A percentile compares a stretch with the other conserved stretches of the same genome.
These are phyloP conservation scores for Colletotrichum tropicale DNA, from an alignment of 2,329 filamentous ascomycete species.

Conservation along the genomic window DNA sequence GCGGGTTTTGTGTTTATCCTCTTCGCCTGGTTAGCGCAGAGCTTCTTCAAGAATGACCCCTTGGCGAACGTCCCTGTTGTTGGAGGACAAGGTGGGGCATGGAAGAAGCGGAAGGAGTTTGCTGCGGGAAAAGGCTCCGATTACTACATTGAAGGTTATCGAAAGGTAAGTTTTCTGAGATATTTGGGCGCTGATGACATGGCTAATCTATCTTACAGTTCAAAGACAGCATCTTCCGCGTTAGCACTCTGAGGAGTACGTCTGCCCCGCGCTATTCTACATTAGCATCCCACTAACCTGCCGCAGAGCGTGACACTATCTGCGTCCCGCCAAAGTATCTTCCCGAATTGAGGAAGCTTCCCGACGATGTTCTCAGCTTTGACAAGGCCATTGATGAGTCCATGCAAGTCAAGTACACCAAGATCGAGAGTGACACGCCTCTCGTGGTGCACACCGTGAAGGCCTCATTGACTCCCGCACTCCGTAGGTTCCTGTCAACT, in stretches of 20 bases:
- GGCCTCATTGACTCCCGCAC: slow-evolving; percentile 34
- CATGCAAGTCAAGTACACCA: slow-evolving; percentile 38
- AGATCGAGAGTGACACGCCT: slow-evolving; percentile 25
- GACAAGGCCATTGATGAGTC: slow-evolving; percentile 28
- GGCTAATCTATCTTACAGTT: slow-evolving; percentile 26
- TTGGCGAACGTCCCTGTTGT: neutral
- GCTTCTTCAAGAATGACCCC: slow-evolving; percentile 5
- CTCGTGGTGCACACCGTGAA: slow-evolving; percentile 34
- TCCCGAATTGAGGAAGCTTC: slow-evolving; percentile 32
- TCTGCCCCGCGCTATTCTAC: too few relatives aligned
- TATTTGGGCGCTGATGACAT: neutral
- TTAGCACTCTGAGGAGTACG: slow-evolving; percentile 28
- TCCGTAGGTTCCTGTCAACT: slow-evolving; percentile 24
- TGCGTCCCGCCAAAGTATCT: slow-evolving; percentile 34
- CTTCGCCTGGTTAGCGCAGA: slow-evolving; percentile 1
- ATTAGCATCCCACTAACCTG: neutral
- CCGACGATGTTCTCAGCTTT: slow-evolving; percentile 34
- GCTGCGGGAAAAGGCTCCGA: neutral
- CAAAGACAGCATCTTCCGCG: slow-evolving; percentile 31
- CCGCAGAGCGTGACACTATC: slow-evolving; percentile 26
- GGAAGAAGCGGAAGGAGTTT: neutral
- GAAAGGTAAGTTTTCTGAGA: neutral
- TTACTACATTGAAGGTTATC: slow-evolving; percentile 9
- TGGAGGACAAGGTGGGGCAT: neutral
- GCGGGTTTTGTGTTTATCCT: neutral